Evolutionary conservation across 2,329 filamentous ascomycete species (phyloP).

Genomic region (Cercospora nicotianae): DNA sequence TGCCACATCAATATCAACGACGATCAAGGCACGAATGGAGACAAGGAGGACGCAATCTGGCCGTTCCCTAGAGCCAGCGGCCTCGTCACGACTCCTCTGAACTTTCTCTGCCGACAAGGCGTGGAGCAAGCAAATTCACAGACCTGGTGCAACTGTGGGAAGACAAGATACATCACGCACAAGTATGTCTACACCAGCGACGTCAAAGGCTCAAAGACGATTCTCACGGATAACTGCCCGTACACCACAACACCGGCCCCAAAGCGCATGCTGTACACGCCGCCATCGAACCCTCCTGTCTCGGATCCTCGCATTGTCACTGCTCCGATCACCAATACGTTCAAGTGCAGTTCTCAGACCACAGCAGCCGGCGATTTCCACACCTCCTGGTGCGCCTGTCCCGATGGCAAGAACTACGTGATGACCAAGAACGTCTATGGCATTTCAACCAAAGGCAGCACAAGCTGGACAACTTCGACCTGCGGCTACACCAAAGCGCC

Average conservation of each 20-base stretch:
- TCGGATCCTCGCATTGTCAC: not conserved
- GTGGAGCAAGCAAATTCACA: not conserved
- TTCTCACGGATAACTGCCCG: not conserved
- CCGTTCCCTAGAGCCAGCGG: not conserved
- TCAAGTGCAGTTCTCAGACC: not conserved
- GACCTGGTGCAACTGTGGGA: not conserved
- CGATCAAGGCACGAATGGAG: slow-evolving; percentile 11
- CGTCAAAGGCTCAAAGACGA: not conserved
- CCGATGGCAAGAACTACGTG: not conserved
- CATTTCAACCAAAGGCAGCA: not conserved
- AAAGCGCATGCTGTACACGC: not conserved
- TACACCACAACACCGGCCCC: not conserved
- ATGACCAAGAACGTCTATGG: not conserved
- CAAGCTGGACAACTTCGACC: not conserved
- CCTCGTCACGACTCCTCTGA: not conserved
- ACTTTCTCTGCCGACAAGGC: not conserved
- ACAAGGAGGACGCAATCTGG: not conserved
- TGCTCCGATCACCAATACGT: not conserved
- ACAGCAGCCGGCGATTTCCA: not conserved
- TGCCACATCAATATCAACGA: slow-evolving; percentile 9
- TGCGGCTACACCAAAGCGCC: not conserved
- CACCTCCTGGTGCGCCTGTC: not conserved
- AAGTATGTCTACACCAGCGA: not conserved
- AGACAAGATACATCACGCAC: not conserved
- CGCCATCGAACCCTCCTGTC: not conserved